Conservation (phyloP, 441 rosid genomes). For the Gossypium trilobum region DNA sequence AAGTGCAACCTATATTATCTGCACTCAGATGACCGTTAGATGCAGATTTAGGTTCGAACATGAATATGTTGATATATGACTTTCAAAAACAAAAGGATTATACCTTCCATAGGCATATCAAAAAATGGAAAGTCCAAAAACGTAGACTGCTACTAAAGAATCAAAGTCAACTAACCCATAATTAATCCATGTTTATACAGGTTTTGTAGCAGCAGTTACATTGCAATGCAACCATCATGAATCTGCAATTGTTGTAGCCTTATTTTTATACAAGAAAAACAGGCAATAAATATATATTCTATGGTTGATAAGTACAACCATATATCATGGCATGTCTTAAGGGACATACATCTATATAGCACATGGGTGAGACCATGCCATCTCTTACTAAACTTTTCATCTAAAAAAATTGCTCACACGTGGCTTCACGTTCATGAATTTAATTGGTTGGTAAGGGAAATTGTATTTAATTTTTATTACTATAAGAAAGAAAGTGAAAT, state of each 20-base stretch:
- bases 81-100: too few species aligned
- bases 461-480: background rate
- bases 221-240: conserved; percentile 10
- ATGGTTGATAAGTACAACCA: conserved; percentile 23
- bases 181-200: background rate
- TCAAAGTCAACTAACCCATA: conserved; percentile 17
- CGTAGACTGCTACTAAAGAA: conserved; percentile 1
- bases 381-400: background rate
- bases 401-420: conserved; percentile 17
- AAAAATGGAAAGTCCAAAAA: background rate
- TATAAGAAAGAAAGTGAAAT: too few species aligned
- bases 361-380: conserved; percentile 30
- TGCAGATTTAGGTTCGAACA: background rate
- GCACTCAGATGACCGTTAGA: background rate
- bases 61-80: background rate
- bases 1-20: background rate
- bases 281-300: background rate
- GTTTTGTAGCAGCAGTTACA: conserved; percentile 4
- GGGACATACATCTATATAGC: conserved; percentile 24
- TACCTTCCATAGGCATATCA: too few species aligned
- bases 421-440: conserved; percentile 16
- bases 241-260: conserved; percentile 12
- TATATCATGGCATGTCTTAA: conserved; percentile 25
- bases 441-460: background rate
- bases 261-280: conserved; percentile 19